Base-by-base conservation (phyloP, 768 basidiomycete genomes). In the Termitomyces sp. region DNA sequence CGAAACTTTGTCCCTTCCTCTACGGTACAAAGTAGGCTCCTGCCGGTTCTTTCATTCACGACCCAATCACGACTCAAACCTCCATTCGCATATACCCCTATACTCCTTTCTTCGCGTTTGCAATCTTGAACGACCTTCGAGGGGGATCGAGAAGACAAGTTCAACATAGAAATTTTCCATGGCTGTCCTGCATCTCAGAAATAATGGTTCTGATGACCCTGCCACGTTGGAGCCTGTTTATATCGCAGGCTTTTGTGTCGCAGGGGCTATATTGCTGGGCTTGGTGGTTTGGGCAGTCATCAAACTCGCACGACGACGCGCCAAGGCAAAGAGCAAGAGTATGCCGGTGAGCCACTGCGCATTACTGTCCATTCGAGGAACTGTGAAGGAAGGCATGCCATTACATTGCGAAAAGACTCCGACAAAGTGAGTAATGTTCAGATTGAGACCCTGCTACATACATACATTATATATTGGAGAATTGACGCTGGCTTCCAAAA, bases 241-340 rank as follows among this genome's bases (percentile, higher is more conserved):
- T 60, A 76, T 85, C 45, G 79, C 69, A 50, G 85, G 81, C 6
- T 76, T 86, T 60, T 69, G 74, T 20, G 62, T 83, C 6, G 79
- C 73, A 25, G 77, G 70, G 18, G 67, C 72, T 27, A 65, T 80
- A 39, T 52, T 74, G 22, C 48, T 79, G 27, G 70, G 63, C 38
- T 56, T 82, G 38, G 60, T 54, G 41, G 11, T 71, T 25, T 85
- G 80, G 80, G 59, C 84, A 5, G 64, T 59, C 33, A 60, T 82
- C 35, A 71, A 69, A n/a, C 57, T 64, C 40, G 70, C 69, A 52
- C 74, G 81, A 42, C 75, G 75, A 58, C 76, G 73, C 32, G 64
- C 69, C 20, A 60, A 66, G 38, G 59, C 63, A 32, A 72, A 69
- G 52, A 66, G 73, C 15, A 70, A 75, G 51, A 68, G 70, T n/a